Evolutionary conservation across 2,329 filamentous ascomycete genomes (phyloP).

Genomic region (Stagonosporopsis chrysanthemi): DNA sequence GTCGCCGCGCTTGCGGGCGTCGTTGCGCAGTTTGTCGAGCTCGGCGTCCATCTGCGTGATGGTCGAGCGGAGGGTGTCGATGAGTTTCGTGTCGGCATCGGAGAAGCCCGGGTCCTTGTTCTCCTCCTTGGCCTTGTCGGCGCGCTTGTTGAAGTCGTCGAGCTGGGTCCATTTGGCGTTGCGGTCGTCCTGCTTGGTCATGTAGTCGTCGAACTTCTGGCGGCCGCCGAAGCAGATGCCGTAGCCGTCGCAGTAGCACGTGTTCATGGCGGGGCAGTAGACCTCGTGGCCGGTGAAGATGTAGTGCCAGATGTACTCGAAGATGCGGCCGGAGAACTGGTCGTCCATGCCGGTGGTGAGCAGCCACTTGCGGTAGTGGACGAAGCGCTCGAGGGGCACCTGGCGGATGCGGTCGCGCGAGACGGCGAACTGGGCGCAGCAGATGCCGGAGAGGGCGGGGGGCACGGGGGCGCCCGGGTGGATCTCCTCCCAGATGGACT

Average conservation of each 20-base stretch:
- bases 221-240: constrained; percentile 67
- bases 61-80: constrained; percentile 30
- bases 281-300: constrained; percentile 51
- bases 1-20: constrained; percentile 46
- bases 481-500: constrained; percentile 50
- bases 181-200: constrained; percentile 55
- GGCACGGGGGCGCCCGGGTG: constrained; percentile 52
- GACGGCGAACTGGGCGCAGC: constrained; percentile 66
- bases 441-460: constrained; percentile 53
- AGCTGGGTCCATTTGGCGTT: constrained; percentile 53
- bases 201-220: constrained; percentile 59
- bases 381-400: constrained; percentile 60
- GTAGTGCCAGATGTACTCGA: constrained; percentile 53
- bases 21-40: constrained; percentile 38
- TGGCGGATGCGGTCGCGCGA: constrained; percentile 57
- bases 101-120: constrained; percentile 31
- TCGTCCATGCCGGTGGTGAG: constrained; percentile 48
- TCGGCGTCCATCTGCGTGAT: constrained; percentile 37
- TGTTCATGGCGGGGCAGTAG: constrained; percentile 50
- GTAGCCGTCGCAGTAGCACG: constrained; percentile 69
- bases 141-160: constrained; percentile 49
- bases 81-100: constrained; percentile 30
- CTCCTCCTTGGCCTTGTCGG: constrained; percentile 43
- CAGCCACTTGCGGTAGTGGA: constrained; percentile 63
- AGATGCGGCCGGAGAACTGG: constrained; percentile 49